Percentiles rank a stretch among this genome's conserved stretches.
phyloP scores from a whole-genome alignment of 176 grass and related monocot species.

The Oryza rufipogon region DNA sequence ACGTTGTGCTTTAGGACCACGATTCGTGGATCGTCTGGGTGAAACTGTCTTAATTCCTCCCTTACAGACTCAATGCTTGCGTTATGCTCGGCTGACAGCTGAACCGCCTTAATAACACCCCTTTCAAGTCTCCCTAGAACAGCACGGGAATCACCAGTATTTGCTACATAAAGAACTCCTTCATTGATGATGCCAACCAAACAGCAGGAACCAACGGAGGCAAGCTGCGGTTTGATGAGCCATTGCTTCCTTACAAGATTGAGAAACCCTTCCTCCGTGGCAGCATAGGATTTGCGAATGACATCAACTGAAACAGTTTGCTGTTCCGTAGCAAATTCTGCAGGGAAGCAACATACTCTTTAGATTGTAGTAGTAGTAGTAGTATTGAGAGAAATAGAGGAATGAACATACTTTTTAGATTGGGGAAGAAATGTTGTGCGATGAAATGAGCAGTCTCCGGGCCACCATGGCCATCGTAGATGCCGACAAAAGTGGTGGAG shows the following conservation, averaged over 20 bases:
- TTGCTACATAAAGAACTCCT: conserved; percentile 69
- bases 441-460: conserved; percentile 68
- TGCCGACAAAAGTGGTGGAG: conserved; percentile 56
- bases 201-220: conserved; percentile 75
- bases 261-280: conserved; percentile 77
- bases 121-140: conserved; percentile 58
- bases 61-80: conserved; percentile 59
- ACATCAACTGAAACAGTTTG: conserved; percentile 56
- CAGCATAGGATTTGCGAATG: conserved; percentile 56
- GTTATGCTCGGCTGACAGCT: conserved; percentile 69
- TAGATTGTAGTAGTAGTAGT: conserved; percentile 25
- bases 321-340: conserved; percentile 66
- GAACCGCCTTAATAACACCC: conserved; percentile 47
- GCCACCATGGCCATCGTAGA: conserved; percentile 81
- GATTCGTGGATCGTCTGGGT: conserved; percentile 63
- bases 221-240: conserved; percentile 60
- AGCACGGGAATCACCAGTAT: conserved; percentile 71
- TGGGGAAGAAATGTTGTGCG: conserved; percentile 50
- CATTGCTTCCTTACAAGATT: conserved; percentile 73
- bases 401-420: conserved; percentile 63
- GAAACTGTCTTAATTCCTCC: conserved; percentile 57
- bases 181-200: conserved; percentile 60
- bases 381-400: not conserved
- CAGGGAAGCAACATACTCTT: conserved; percentile 50
- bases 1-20: conserved; percentile 78